Conservation (phyloP, 306 rosid genomes). For the Betula pendula region DNA sequence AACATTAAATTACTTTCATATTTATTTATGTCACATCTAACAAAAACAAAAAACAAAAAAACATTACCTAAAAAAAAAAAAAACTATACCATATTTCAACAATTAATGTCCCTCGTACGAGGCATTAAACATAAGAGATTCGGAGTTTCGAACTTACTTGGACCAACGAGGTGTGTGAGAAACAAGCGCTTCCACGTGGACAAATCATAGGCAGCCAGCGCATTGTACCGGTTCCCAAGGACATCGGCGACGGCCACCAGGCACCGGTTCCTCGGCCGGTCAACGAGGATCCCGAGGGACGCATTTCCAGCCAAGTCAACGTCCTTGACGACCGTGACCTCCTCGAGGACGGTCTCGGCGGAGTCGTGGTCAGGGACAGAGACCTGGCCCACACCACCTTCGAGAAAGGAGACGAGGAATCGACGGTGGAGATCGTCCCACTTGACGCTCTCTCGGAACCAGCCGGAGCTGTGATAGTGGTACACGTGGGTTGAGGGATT, state of each 20-base stretch:
- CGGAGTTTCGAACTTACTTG: constrained; percentile 42
- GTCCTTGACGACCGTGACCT: constrained; percentile 50
- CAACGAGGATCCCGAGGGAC: constrained; percentile 63
- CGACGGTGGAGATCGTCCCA: constrained; percentile 73
- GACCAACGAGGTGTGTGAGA: constrained; percentile 61
- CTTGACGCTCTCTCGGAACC: constrained; percentile 70
- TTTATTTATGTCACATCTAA: too few relatives aligned
- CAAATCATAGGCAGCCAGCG: constrained; percentile 72
- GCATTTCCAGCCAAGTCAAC: constrained; percentile 60
- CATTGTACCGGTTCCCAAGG: constrained; percentile 51
- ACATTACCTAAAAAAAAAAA: too few relatives aligned
- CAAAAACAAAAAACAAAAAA: too few relatives aligned
- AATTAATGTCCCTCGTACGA: neutral
- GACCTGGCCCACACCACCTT: constrained; percentile 68
- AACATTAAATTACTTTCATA: too few relatives aligned
- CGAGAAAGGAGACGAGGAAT: constrained; percentile 56
- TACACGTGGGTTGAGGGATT: constrained; percentile 59
- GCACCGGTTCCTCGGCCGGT: constrained; percentile 57
- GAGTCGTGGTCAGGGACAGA: constrained; percentile 31
- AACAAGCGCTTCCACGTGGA: constrained; percentile 69
- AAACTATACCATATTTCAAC: too few relatives aligned
- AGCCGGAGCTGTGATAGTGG: constrained; percentile 65
- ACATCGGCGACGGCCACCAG: constrained; percentile 62
- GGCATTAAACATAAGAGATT: neutral
- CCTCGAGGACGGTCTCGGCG: constrained; percentile 38